phyloP scores from a whole-genome alignment of 2,329 filamentous ascomycete genomes.

The Apiospora rasikravindrae region DNA sequence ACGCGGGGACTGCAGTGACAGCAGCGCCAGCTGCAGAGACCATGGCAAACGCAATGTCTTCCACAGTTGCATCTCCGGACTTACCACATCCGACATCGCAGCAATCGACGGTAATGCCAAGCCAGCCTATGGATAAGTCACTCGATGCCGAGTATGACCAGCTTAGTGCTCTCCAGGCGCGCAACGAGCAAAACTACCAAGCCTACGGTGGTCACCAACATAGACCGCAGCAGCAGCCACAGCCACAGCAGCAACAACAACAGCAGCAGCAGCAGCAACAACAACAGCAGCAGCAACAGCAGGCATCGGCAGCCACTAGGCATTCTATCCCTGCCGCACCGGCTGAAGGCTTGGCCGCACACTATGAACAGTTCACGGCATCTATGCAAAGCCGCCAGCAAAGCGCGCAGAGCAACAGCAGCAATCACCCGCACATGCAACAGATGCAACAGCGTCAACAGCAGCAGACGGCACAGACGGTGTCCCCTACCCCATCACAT shows the following conservation, averaged over 20 bases:
- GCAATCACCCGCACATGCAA: conserved; percentile 14
- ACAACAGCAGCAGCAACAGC: conserved; percentile 30
- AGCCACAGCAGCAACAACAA: conserved; percentile 31
- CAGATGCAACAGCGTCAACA: conserved; percentile 25
- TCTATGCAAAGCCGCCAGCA: conserved; percentile 36
- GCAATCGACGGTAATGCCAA: conserved; percentile 27
- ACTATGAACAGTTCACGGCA: conserved; percentile 37
- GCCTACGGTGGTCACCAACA: conserved; percentile 24
- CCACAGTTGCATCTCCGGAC: conserved; percentile 28
- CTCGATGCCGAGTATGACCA: conserved; percentile 37
- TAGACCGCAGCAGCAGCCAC: conserved; percentile 27
- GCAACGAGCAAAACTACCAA: conserved; percentile 33
- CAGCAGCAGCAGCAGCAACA: conserved; percentile 27
- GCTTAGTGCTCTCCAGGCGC: conserved; percentile 33
- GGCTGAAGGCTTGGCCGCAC: conserved; percentile 36
- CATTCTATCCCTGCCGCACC: conserved; percentile 18
- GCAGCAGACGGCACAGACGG: conserved; percentile 32
- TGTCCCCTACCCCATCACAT: conserved; percentile 36
- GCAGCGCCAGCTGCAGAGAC: neutral
- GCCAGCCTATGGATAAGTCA: conserved; percentile 26
- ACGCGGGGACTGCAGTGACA: conserved; percentile 23
- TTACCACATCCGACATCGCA: conserved; percentile 29
- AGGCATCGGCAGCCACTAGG: neutral
- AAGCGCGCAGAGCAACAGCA: conserved; percentile 20
- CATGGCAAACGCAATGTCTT: neutral